Evolutionary conservation across 352 stramenopile species (phyloP), one percentile per base, ranked within the genome.

Genomic region (Phytophthora rubi): DNA sequence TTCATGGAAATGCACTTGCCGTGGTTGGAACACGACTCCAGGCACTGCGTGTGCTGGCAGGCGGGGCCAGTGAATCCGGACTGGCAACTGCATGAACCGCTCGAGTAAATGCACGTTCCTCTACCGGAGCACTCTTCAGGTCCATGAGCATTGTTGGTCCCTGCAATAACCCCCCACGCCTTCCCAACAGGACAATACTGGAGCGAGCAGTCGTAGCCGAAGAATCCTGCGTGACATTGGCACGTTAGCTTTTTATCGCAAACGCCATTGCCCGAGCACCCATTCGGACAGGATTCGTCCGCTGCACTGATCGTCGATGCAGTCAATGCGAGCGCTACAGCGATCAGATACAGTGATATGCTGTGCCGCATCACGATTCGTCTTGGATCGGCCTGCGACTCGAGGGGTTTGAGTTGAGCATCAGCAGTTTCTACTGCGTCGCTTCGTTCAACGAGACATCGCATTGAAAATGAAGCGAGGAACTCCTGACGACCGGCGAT

Each of bases 81-180:
- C 58, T 98, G 86, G 55, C 94, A 98, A 28, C 56, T 60, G 59
- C 94, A 98, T 15, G 73, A 70, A 5, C 92, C 92, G 6, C 77
- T 87, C 1, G 73, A 65, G 37, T 81, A 72, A 42, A 85, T 66
- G 72, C 93, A 98, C 12, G 71, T 82, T 10, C 93, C 93, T 65
- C 86, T 69, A 12, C 80, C 84, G 0, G 86, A 91, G 56, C 84
- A 94, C 51, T 89, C 80, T 8, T 65, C 71, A 0, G 65, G 53
- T 32, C 60, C 71, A 56, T 94, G 86, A 3, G 84, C 86, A 26
- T 80, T 55, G 45, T 92, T 65, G 6, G 59, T 44, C 15, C 71
- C 82, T 12, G 48, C 76, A 44, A 92, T 71, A 10, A 84, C 55
- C 0, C 84, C 83, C 86, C 86, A 92, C 0, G 84, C 70, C 30